These are phyloP conservation scores for Dothistroma septosporum DNA, from an alignment of 2,329 filamentous ascomycete genomes.

Conservation along the genomic window DNA sequence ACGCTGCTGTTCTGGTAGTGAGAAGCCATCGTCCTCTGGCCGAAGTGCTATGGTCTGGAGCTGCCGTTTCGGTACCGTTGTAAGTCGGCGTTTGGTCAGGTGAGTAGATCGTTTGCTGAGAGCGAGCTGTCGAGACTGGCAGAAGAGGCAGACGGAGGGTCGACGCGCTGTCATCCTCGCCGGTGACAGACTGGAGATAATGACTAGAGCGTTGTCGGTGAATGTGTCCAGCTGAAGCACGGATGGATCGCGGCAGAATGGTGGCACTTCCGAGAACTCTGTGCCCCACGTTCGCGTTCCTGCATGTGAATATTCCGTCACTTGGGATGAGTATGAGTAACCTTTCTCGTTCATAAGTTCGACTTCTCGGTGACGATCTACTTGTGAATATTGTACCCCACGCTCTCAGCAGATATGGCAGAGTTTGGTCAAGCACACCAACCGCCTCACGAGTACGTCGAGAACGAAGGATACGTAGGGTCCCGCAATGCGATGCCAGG, in stretches of 20 bases:
- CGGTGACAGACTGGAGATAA: background rate
- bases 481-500: slow-evolving; percentile 27
- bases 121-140: slow-evolving; percentile 20
- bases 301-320: background rate
- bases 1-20: slow-evolving; percentile 3
- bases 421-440: slow-evolving; percentile 12
- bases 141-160: slow-evolving; percentile 23
- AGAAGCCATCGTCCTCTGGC: slow-evolving; percentile 18
- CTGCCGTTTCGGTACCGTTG: slow-evolving; percentile 13
- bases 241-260: slow-evolving; percentile 5
- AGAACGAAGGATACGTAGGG: slow-evolving; percentile 33
- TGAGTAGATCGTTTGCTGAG: slow-evolving; percentile 1
- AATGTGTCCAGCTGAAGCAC: background rate
- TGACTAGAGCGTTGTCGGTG: background rate
- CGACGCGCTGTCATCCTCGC: slow-evolving; percentile 22
- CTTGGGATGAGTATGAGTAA: background rate
- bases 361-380: background rate
- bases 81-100: slow-evolving; percentile 14
- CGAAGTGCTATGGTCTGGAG: slow-evolving; percentile 14
- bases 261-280: slow-evolving; percentile 1
- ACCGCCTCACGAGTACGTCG: slow-evolving; percentile 31
- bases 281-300: background rate
- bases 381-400: background rate
- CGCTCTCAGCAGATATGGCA: slow-evolving; percentile 12
- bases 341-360: background rate